Base-by-base conservation (phyloP, 2,329 filamentous ascomycete genomes). In the Stagonosporopsis tanaceti region DNA sequence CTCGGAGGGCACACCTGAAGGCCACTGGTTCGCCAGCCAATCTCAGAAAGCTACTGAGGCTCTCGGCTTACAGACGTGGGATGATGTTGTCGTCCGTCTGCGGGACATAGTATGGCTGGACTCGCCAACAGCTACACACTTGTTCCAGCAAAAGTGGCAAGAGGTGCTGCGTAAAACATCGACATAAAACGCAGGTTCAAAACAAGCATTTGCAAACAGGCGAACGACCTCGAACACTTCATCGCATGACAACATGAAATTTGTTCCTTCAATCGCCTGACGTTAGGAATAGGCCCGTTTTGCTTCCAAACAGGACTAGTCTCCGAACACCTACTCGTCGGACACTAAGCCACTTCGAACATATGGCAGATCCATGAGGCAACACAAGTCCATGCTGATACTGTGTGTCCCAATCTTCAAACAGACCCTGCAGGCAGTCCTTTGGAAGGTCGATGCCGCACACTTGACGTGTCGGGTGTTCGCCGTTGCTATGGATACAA, bases 11-110 rank as follows among this genome's bases (percentile, higher is more conserved):
- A 54, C 50, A 14, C 25, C 53, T 3, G 47, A 64, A n/a, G 46
- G 42, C n/a, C 47, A 48, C 11, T 68, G 62, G 62, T 68, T 66
- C 46, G 25, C 12, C 4, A 40, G 24, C 11, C 60, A 62, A 32
- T 54, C 57, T 4, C 28, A 27, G 11, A 44, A 17, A 14, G 45
- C 50, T 30, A 38, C 52, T 17, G 25, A 17, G 8, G 27, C 40
- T 14, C 40, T 61, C 22, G 24, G n/a, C 4, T 4, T 63, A 15
- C 40, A 32, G 6, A 30, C 46, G 1, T 65, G 62, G 61, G 35
- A 25, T 8, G 44, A 61, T n/a, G 8, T 58, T 9, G n/a, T 47
- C 6, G 7, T 32, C 11, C 44, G 35, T 7, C 46, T 65, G 2
- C 32, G 50, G 47, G 30, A 42, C 1, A 50, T 65, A 25, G 42